Percentiles rank a stretch among this genome's conserved stretches.
Evolutionary conservation across 176 grass and related monocot genomes (phyloP).

Genomic region (Guadua angustifolia): DNA sequence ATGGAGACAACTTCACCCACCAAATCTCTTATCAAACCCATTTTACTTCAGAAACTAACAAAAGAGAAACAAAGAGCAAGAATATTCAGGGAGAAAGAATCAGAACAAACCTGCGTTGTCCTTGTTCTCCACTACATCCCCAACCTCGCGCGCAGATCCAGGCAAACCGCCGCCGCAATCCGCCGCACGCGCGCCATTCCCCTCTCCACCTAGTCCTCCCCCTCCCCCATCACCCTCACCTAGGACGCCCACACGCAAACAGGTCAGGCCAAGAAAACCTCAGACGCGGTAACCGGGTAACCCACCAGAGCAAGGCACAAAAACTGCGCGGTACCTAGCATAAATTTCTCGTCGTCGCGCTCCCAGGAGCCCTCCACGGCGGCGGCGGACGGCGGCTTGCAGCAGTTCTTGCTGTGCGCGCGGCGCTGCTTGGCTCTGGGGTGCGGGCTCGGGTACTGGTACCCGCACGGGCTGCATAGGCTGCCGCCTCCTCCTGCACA

Average conservation of each 20-base stretch:
- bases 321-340: conserved; percentile 32
- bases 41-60: conserved; percentile 27
- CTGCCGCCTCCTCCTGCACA: conserved; percentile 21
- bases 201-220: background rate
- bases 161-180: conserved; percentile 6
- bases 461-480: conserved; percentile 64
- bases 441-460: conserved; percentile 57
- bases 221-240: conserved; percentile 12
- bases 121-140: background rate
- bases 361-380: background rate
- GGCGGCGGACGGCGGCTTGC: conserved; percentile 23
- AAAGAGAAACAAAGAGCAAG: conserved; percentile 9
- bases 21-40: conserved; percentile 4
- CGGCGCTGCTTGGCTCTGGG: conserved; percentile 69
- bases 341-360: background rate
- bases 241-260: conserved; percentile 14
- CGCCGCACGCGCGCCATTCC: conserved; percentile 16
- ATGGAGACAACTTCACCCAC: conserved; percentile 35
- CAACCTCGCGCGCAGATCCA: conserved; percentile 47
- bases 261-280: background rate
- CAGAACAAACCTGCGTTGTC: conserved; percentile 37
- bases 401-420: conserved; percentile 68
- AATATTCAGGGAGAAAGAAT: background rate
- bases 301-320: background rate
- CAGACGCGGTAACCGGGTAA: background rate